These are phyloP conservation scores for Gossypium lobatum DNA, from an alignment of 441 rosid species.

Conservation along the genomic window DNA sequence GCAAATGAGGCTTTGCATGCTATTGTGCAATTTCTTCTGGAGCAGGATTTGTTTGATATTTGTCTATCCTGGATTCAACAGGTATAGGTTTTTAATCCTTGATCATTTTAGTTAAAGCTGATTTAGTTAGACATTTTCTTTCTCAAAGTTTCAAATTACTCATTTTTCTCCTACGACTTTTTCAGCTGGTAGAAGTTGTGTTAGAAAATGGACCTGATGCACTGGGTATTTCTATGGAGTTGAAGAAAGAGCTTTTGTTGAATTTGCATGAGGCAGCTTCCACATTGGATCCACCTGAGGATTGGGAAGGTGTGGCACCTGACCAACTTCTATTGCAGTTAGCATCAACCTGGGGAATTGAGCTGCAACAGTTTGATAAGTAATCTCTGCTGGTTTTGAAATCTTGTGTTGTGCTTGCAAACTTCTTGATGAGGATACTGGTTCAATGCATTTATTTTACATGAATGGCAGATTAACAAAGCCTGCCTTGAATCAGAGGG, in stretches of 20 bases:
- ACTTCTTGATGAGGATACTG: conserved; percentile 12
- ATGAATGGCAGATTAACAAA: background rate
- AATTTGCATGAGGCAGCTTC: conserved; percentile 76
- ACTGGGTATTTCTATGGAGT: conserved; percentile 63
- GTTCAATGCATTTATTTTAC: background rate
- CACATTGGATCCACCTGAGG: conserved; percentile 70
- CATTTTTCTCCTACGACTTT: background rate
- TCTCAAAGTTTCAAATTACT: background rate
- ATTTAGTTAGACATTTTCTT: background rate
- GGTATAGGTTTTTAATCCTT: conserved; percentile 35
- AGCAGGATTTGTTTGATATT: conserved; percentile 71
- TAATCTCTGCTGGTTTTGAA: conserved; percentile 14
- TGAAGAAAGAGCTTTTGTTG: conserved; percentile 77
- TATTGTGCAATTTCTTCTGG: conserved; percentile 69
- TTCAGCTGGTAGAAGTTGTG: conserved; percentile 73
- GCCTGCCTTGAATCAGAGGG: background rate
- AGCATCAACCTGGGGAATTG: conserved; percentile 87
- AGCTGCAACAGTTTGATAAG: conserved; percentile 63
- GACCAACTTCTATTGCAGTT: conserved; percentile 78
- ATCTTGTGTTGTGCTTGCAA: conserved; percentile 1
- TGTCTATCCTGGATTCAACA: conserved; percentile 94
- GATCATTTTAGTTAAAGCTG: background rate
- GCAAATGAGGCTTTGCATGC: conserved; percentile 70
- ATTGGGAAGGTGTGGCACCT: conserved; percentile 86
- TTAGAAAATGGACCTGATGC: conserved; percentile 75